Conservation (phyloP, 495 filamentous ascomycete species). For the Penicillium subrubescens region DNA sequence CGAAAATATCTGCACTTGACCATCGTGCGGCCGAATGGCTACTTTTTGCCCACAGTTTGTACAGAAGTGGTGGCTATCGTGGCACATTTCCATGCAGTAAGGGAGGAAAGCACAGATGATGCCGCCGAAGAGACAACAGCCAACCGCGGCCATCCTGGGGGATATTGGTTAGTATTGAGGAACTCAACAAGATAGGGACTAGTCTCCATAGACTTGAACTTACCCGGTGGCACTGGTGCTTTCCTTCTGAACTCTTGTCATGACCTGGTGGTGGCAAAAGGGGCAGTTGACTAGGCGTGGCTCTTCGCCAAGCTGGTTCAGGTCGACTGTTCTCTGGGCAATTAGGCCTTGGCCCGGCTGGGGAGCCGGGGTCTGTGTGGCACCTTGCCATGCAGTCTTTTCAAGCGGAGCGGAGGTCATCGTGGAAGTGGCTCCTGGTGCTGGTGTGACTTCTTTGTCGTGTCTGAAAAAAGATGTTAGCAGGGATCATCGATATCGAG, state of each 20-base stretch:
- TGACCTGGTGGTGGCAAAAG: slow-evolving; percentile 15
- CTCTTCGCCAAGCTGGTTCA: slow-evolving; percentile 10
- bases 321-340: background rate
- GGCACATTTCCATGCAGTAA: slow-evolving; percentile 23
- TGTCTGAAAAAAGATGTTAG: background rate
- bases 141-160: slow-evolving; percentile 15
- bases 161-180: slow-evolving; percentile 9
- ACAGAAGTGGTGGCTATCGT: slow-evolving; percentile 23
- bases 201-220: background rate
- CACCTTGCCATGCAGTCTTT: slow-evolving; percentile 13
- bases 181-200: background rate
- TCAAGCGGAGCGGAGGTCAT: slow-evolving; percentile 1
- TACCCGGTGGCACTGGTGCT: slow-evolving; percentile 19
- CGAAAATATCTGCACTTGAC: slow-evolving; percentile 6
- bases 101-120: slow-evolving; percentile 22
- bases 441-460: slow-evolving; percentile 5
- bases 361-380: slow-evolving; percentile 6
- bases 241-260: slow-evolving; percentile 17
- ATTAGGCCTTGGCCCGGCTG: slow-evolving; percentile 6
- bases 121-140: slow-evolving; percentile 23
- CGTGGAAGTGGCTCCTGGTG: background rate
- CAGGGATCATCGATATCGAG: background rate
- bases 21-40: slow-evolving; percentile 17
- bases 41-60: slow-evolving; percentile 12
- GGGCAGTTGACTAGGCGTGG: slow-evolving; percentile 16